phyloP scores from a whole-genome alignment of 176 grass and related monocot genomes.

The Avena sativa region DNA sequence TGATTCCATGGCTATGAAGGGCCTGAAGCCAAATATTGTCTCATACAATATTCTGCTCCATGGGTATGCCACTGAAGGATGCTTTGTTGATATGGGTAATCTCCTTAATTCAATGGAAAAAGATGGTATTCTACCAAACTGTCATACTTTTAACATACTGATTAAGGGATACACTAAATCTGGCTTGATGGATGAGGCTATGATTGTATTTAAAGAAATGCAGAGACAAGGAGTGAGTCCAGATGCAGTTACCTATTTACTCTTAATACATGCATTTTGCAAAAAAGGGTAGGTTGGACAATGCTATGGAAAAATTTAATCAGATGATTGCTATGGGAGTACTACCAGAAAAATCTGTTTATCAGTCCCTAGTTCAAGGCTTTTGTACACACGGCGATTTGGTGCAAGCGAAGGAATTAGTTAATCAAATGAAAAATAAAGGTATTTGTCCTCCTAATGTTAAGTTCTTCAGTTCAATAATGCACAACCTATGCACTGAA shows the following conservation, averaged over 20 bases:
- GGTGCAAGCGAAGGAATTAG: conserved; percentile 1
- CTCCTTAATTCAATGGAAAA: not conserved
- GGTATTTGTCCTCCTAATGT: not conserved
- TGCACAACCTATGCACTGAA: not conserved
- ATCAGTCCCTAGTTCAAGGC: not conserved
- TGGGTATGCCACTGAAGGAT: not conserved
- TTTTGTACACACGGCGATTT: not conserved
- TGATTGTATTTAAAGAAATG: not conserved
- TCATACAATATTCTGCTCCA: not conserved
- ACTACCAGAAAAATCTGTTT: not conserved
- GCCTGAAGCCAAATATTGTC: not conserved
- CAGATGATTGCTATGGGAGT: not conserved
- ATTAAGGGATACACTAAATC: not conserved
- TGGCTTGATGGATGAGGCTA: not conserved
- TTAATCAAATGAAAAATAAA: not conserved
- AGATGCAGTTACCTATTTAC: not conserved
- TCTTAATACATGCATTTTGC: not conserved
- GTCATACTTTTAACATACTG: not conserved
- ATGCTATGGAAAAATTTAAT: not conserved
- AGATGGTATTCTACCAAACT: not conserved
- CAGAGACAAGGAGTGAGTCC: conserved; percentile 8
- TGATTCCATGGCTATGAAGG: not conserved
- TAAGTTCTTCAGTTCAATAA: not conserved
- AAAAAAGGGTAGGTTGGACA: not conserved
- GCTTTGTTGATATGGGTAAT: conserved; percentile 7